Evolutionary conservation across 352 stramenopile genomes (phyloP).

Genomic region (Phytophthora crassamura): DNA sequence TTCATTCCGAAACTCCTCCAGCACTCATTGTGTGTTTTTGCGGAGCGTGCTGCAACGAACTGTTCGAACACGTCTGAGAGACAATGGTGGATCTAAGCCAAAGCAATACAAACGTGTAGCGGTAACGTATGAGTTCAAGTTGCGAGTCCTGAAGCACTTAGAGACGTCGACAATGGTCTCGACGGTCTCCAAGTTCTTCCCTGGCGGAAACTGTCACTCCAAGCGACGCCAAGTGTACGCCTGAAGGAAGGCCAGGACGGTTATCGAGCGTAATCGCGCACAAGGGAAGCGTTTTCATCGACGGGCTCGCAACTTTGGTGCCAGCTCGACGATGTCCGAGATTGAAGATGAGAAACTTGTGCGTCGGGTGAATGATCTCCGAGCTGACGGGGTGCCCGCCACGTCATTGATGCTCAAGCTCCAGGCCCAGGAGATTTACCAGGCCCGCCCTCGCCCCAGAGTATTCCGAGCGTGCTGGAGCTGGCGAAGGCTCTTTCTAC

Average conservation of each 20-base stretch:
- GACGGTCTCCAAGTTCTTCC: slow-evolving; percentile 5
- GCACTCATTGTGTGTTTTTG: no score
- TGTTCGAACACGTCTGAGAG: no score
- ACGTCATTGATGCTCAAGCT: slow-evolving; percentile 12
- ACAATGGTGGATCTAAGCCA: no score
- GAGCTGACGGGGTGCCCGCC: slow-evolving; percentile 6
- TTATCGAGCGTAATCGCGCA: slow-evolving; percentile 11
- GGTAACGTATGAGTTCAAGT: no score
- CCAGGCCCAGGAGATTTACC: slow-evolving; percentile 14
- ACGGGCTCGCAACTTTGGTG: neutral
- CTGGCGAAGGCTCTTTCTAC: slow-evolving; percentile 20
- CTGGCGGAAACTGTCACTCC: neutral
- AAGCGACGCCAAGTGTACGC: slow-evolving; percentile 13
- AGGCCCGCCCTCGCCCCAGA: neutral
- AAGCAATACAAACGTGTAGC: no score
- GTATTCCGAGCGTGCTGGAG: slow-evolving; percentile 12
- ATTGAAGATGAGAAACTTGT: slow-evolving; percentile 12
- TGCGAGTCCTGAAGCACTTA: slow-evolving; percentile 14
- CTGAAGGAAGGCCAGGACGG: slow-evolving; percentile 3
- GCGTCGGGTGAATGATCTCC: slow-evolving; percentile 3
- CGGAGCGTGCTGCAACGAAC: no score
- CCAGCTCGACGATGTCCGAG: neutral
- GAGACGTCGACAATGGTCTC: slow-evolving; percentile 5
- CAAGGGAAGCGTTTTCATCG: slow-evolving; percentile 1
- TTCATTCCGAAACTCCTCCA: no score